Conservation (phyloP, 192 early-diverging fungal genomes). For the Dissophora ornata region DNA sequence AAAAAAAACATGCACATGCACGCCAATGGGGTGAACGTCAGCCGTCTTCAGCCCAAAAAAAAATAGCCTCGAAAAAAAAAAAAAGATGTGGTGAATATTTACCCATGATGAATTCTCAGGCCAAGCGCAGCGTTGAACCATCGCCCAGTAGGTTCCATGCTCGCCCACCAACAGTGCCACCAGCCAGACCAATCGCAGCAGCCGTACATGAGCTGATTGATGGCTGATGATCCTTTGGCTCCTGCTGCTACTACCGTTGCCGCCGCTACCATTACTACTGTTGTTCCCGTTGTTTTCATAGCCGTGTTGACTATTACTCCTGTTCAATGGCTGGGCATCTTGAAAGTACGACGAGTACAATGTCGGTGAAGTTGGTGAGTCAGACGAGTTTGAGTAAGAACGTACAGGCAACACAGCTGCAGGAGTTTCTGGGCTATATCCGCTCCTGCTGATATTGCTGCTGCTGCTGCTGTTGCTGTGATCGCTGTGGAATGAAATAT, state of each 20-base stretch:
- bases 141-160: constrained; percentile 13
- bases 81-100: background rate
- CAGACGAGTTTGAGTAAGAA: background rate
- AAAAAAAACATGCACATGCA: too few relatives aligned
- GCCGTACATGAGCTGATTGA: background rate
- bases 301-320: background rate
- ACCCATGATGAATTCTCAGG: constrained; percentile 41
- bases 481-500: background rate
- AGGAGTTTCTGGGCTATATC: background rate
- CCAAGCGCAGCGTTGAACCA: constrained; percentile 30
- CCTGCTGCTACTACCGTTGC: background rate
- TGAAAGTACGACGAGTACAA: background rate
- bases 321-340: background rate
- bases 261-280: too few relatives aligned
- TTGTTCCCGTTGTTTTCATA: background rate
- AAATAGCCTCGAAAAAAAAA: too few relatives aligned
- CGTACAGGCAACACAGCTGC: too few relatives aligned
- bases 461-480: background rate
- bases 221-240: constrained; percentile 4
- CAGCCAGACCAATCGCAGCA: constrained; percentile 15
- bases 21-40: too few relatives aligned
- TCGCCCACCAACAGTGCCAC: constrained; percentile 19
- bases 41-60: too few relatives aligned
- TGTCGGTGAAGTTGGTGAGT: background rate
- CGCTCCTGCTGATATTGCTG: background rate